Percentiles rank a stretch among this genome's conserved stretches.
Conservation (phyloP, 176 grass and related monocot species). For the Oryza australiensis region DNA sequence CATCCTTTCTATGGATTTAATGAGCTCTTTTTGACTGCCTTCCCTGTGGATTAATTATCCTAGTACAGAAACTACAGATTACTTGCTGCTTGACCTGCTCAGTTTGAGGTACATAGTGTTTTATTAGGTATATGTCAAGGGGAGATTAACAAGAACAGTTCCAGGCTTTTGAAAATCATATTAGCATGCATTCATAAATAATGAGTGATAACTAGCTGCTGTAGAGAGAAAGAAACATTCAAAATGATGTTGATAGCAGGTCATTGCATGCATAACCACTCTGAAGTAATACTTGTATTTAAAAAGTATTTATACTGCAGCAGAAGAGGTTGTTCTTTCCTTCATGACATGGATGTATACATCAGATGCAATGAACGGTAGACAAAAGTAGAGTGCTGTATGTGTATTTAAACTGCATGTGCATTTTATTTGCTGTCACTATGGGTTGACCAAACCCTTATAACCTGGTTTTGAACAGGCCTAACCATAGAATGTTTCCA, state of each 20-base stretch:
- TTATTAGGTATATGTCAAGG: conserved; percentile 1
- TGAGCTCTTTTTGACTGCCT: too few species aligned
- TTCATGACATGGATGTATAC: background rate
- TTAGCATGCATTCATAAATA: conserved; percentile 2
- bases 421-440: too few species aligned
- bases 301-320: background rate
- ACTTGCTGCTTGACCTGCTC: too few species aligned
- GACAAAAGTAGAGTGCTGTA: background rate
- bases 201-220: background rate
- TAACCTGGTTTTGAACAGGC: too few species aligned
- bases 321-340: background rate
- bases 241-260: background rate
- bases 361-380: background rate
- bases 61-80: too few species aligned
- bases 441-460: too few species aligned
- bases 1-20: too few species aligned
- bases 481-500: background rate
- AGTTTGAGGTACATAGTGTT: background rate
- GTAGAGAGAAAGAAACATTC: background rate
- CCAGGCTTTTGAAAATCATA: background rate
- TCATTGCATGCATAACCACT: background rate
- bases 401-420: background rate
- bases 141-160: background rate
- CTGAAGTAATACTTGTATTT: background rate
- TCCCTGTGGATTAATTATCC: too few species aligned